Base-by-base conservation (phyloP, 192 early-diverging fungal genomes). In the Linnemannia elongata region DNA sequence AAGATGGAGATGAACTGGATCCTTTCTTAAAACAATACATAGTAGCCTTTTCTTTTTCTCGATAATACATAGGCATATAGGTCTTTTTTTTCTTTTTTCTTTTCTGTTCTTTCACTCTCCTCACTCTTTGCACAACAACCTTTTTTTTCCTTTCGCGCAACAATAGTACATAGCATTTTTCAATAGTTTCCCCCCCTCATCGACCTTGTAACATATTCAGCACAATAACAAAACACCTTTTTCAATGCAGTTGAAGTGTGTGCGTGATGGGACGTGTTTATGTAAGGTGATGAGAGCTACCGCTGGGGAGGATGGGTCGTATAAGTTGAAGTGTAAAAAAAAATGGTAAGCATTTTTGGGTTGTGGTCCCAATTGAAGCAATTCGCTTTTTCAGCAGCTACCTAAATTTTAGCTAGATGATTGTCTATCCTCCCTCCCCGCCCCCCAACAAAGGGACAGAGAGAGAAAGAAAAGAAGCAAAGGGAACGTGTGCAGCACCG, bases 1-100 rank as follows among this genome's bases (percentile, higher is more conserved):
- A 86, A 86, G 79, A 86, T 86, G 84, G 84, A 86, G 79, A 75
- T 86, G 84, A 79, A 76, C 18, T 86, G 84, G 84, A 80, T 86
- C 63, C 75, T 86, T 12, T 86, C 84, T 27, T 82, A 82, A 70
- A 70, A 70, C 3, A 70, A 72, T n/a, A 54, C 27, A 66, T 66
- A 66, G 60, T 63, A 63, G 57, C n/a, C n/a, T n/a, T n/a, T n/a
- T n/a, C 60, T 66, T 38, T 12, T 24, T 38, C 24, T 24, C 12
- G 30, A 39, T 39, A 66, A 68, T 27, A 77, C 27, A 66, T 66
- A 66, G 60, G 55, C 55, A 57, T 27, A 27, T 57, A 57, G 55
- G 15, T 66, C 30, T 33, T 74, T 45, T 42, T 17, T 4, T 22
- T 47, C 27, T 66, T 13, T 33, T 74, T 45, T 42, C 5, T 4